phyloP scores from a whole-genome alignment of 768 basidiomycete species.

The Agaricus bisporus region DNA sequence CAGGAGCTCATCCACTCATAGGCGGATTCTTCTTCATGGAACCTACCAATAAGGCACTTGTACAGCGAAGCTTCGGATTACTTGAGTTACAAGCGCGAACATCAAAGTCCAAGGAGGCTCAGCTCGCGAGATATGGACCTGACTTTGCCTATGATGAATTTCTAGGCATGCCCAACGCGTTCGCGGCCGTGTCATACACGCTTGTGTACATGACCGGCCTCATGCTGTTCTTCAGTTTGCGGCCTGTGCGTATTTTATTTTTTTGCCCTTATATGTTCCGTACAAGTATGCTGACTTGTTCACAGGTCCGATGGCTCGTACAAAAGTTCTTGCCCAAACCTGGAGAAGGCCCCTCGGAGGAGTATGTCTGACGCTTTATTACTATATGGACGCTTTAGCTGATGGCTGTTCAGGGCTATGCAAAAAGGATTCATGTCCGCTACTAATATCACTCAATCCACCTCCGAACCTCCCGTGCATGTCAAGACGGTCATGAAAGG shows the following conservation, averaged over 20 bases:
- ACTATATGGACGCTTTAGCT: not conserved
- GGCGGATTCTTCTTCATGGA: slow-evolving; percentile 39
- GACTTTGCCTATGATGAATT: slow-evolving; percentile 78
- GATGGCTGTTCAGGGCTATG: slow-evolving; percentile 34
- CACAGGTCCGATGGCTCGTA: slow-evolving; percentile 50
- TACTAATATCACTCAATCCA: slow-evolving; percentile 67
- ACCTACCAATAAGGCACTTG: slow-evolving; percentile 32
- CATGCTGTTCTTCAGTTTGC: slow-evolving; percentile 21
- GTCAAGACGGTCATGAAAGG: slow-evolving; percentile 60
- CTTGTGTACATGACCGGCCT: slow-evolving; percentile 24
- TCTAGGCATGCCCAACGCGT: slow-evolving; percentile 32
- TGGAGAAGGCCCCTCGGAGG: slow-evolving; percentile 58
- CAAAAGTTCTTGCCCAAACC: slow-evolving; percentile 45
- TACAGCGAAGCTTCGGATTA: slow-evolving; percentile 43
- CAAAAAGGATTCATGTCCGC: slow-evolving; percentile 54
- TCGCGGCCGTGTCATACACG: slow-evolving; percentile 26
- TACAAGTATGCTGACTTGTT: not conserved
- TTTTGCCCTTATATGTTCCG: not conserved
- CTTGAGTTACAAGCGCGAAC: slow-evolving; percentile 27
- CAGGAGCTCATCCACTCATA: slow-evolving; percentile 23
- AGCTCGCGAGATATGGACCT: slow-evolving; percentile 50
- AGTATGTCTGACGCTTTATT: slow-evolving; percentile 35
- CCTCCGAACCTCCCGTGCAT: slow-evolving; percentile 36
- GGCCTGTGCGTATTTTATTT: slow-evolving; percentile 32
- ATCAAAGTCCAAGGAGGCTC: slow-evolving; percentile 15